Evolutionary conservation across 495 filamentous ascomycete genomes (phyloP), one percentile per base, ranked within the genome.

Genomic region (Choiromyces venosus): DNA sequence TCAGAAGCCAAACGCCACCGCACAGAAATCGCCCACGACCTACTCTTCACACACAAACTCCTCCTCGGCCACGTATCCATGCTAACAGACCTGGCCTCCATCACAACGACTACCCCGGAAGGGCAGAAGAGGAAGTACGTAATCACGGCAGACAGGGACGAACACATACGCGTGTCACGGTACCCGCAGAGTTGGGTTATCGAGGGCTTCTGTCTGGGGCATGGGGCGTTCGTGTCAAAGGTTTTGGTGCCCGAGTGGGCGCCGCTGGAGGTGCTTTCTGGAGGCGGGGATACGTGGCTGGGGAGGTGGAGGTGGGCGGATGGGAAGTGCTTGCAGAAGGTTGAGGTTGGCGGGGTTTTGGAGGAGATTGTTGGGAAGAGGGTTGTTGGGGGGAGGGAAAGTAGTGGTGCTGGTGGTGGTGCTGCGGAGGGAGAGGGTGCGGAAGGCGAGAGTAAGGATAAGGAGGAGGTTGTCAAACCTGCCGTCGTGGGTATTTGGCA

Each of bases 21-120:
- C 39, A 73, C 75, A 2, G 80, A 83, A 25, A 84, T 87, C 76
- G 81, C 84, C 67, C 78, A 83, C 67, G 78, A 80, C 70, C 83
- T 86, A 4, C 82, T 83, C 12, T 95, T 96, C 82, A 89, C 91
- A 71, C 89, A 91, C 78, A 85, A 89, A 44, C 84, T 93, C 1
- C 84, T 97, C 35, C 88, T 98, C 0, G 95, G 95, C 19, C 95
- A 99, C 84, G 94, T 97, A 10, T 97, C 95, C 0, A 89, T 97
- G 87, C 88, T 99, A 37, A 94, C 93, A 0, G 90, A 93, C 78
- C 75, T 97, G 42, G 85, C 88, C 37, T 88, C 86, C 6, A 72
- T 76, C n/a, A 69, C 78, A 7, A 37, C 76, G 4, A 72, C 67
- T 29, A 46, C 21, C 4, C 67, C 69, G 16, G 46, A 74, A 78